Base-by-base conservation (phyloP, 2,329 filamentous ascomycete genomes). In the Talaromyces funiculosus region DNA sequence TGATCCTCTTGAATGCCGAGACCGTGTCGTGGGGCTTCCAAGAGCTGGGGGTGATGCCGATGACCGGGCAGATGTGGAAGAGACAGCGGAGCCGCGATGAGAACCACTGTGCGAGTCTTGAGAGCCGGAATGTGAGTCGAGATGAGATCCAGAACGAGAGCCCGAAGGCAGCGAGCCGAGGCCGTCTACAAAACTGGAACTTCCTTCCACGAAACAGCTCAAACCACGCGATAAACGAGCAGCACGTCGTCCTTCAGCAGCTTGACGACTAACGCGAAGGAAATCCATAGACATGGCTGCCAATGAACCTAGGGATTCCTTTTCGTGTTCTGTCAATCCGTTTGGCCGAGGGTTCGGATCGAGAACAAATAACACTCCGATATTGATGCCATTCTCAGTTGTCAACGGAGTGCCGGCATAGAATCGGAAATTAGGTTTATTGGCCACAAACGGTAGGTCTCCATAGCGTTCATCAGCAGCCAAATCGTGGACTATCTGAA, bases 371-470 rank as follows among this genome's bases (percentile, higher is more conserved):
- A 86, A 84, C 10, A 79, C 80, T 9, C 86, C 86, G 59, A 89
- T 84, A 51, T 80, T 79, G 65, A 82, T 80, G 29, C 82, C 80
- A 37, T 79, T 81, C 0, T 80, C 80, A 3, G 83, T 85, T 26
- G 81, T 79, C 58, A 89, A 82, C 0, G 86, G 86, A 0, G 87
- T 85, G 18, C 82, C 82, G 5, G 82, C 82, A 61, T 84, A 84
- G 66, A 85, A 85, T 49, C 73, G 72, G 31, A 77, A 71, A 33
- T 71, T 63, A 0, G 74, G 74, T 0, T 70, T 63, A 0, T 63
- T 67, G 3, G 67, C 63, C 1, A 79, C 76, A 31, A 77, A 74
- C 1, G 68, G 63, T 40, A 74, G 67, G 6, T 70, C 57, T 45
- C 73, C 74, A 60, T 74, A 80, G 20, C 67, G 68, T 7, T 76